These are phyloP conservation scores for Penicillium samsonianum DNA, from an alignment of 495 filamentous ascomycete species.

Conservation along the genomic window DNA sequence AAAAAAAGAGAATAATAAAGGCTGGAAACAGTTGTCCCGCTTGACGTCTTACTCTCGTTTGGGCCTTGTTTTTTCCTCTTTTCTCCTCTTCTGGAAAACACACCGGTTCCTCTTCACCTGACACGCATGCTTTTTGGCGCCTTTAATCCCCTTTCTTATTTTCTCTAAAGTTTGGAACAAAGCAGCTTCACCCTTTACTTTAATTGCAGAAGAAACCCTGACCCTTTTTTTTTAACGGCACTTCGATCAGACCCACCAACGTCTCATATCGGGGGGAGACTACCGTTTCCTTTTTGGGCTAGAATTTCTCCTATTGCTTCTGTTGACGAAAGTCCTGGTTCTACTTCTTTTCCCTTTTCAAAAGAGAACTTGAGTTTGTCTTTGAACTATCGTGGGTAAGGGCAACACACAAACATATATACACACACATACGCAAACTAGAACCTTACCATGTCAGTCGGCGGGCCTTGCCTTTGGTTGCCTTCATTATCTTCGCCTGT, in stretches of 20 bases:
- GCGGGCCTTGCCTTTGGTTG: slow-evolving; percentile 47
- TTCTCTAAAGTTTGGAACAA: slow-evolving; percentile 5
- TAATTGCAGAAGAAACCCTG: slow-evolving; percentile 33
- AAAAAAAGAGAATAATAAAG: not conserved
- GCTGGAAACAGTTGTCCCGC: slow-evolving; percentile 10
- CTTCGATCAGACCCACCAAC: slow-evolving; percentile 38
- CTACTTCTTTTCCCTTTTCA: not conserved
- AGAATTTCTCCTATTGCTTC: slow-evolving; percentile 7
- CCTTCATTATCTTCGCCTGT: slow-evolving; percentile 41
- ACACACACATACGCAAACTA: not conserved
- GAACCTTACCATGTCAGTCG: slow-evolving; percentile 45
- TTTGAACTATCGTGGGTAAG: not conserved
- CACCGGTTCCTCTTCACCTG: slow-evolving; percentile 10
- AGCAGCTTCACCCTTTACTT: slow-evolving; percentile 29
- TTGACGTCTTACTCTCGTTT: slow-evolving; percentile 8
- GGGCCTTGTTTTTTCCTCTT: slow-evolving; percentile 9
- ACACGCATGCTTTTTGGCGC: slow-evolving; percentile 8
- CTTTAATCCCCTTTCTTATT: not conserved
- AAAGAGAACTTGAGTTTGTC: not conserved
- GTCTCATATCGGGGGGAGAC: slow-evolving; percentile 30
- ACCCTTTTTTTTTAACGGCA: slow-evolving; percentile 25
- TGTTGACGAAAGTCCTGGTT: not conserved
- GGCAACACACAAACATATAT: not conserved
- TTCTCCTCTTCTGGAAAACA: slow-evolving; percentile 8
- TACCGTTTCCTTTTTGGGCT: slow-evolving; percentile 17